Evolutionary conservation across 768 basidiomycete species (phyloP), one percentile per base, ranked within the genome.

Genomic region (Hygrocybe punicea): DNA sequence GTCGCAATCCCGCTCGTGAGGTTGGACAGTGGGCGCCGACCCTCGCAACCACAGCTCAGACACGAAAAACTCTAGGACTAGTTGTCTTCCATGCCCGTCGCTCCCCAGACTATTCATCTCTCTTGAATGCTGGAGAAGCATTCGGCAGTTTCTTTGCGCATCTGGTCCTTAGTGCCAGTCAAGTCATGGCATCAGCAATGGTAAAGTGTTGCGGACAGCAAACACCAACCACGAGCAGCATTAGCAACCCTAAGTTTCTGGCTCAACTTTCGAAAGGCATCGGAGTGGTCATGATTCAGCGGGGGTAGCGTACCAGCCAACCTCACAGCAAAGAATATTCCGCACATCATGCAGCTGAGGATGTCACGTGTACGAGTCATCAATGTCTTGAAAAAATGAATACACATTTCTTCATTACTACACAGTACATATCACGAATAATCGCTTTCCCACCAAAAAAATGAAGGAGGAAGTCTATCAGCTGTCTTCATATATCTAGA

Each of bases 41-140:
- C 93, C 93, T 58, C 93, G 77, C 50, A 95, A 70, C 54, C 82
- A 80, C 52, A 95, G 78, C 65, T 93, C 89, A 0, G 91, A 91
- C 1, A 83, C 84, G 65, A 84, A 89, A 57, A 91, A 85, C 16
- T 81, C 74, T 19, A 84, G 63, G n/a, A 62, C 55, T 6, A 79
- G 45, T 21, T 50, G 13, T 33, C 8, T 25, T 35, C 19, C 40
- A 35, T 9, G 23, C 21, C 33, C 47, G 21, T 51, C 55, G 14
- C 9, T 8, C 17, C n/a, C n/a, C n/a, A n/a, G n/a, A n/a, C n/a
- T n/a, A n/a, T n/a, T n/a, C n/a, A n/a, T n/a, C n/a, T n/a, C n/a
- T n/a, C n/a, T n/a, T n/a, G n/a, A n/a, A n/a, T n/a, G n/a, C n/a
- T 21, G 24, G 8, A 42, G 16, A 21, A 37, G 10, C 21, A 23